These are phyloP conservation scores for Talaromyces proteolyticus DNA, from an alignment of 495 filamentous ascomycete genomes.

Conservation along the genomic window DNA sequence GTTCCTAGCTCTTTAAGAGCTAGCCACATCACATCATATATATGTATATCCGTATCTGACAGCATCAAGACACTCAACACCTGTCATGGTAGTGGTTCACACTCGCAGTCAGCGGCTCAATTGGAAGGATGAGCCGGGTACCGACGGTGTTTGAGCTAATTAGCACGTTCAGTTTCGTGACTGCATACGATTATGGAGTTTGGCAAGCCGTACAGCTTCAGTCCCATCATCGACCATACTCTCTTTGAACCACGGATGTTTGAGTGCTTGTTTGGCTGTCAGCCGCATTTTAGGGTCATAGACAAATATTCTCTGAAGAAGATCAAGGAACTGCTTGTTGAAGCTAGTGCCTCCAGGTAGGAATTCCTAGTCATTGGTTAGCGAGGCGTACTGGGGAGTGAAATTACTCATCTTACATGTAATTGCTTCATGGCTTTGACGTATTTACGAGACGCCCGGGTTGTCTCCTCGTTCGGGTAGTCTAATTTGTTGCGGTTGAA, in stretches of 20 bases:
- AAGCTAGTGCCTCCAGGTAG: slow-evolving; percentile 76
- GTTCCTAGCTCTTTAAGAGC: no score
- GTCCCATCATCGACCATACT: slow-evolving; percentile 83
- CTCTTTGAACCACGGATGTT: slow-evolving; percentile 94
- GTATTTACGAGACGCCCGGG: slow-evolving; percentile 82
- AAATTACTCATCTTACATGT: slow-evolving; percentile 53
- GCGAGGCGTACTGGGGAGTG: no score
- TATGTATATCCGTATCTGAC: no score
- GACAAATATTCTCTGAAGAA: slow-evolving; percentile 85
- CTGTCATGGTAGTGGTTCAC: no score
- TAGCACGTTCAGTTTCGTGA: slow-evolving; percentile 1
- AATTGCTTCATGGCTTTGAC: slow-evolving; percentile 92
- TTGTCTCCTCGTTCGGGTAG: slow-evolving; percentile 84
- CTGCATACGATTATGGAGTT: background rate
- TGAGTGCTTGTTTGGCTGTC: slow-evolving; percentile 83
- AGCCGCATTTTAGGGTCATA: slow-evolving; percentile 90
- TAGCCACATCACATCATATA: no score
- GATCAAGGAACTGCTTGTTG: slow-evolving; percentile 79
- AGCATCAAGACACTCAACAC: no score
- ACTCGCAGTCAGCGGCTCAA: background rate
- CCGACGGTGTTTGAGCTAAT: slow-evolving; percentile 18
- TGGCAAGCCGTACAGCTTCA: slow-evolving; percentile 71
- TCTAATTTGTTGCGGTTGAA: slow-evolving; percentile 80
- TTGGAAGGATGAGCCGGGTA: slow-evolving; percentile 15
- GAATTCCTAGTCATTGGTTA: slow-evolving; percentile 65